Evolutionary conservation across 768 basidiomycete species (phyloP).

Genomic region (Melanogaster broomeanus): DNA sequence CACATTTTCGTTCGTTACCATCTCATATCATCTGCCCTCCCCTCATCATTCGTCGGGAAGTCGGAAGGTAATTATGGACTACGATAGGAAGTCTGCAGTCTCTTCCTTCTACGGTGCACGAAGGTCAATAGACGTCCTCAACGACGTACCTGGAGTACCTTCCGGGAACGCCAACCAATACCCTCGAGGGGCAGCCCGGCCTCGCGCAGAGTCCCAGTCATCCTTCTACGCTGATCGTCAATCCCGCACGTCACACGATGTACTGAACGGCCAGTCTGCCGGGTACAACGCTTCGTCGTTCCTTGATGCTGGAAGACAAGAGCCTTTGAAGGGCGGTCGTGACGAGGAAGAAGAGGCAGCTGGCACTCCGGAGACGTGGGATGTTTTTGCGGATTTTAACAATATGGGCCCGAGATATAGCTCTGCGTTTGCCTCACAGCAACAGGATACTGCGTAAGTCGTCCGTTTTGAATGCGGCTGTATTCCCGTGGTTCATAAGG

Average conservation of each 20-base stretch:
- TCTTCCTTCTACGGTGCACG: slow-evolving; percentile 76
- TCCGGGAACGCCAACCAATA: slow-evolving; percentile 15
- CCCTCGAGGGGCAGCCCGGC: slow-evolving; percentile 38
- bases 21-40: background rate
- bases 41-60: background rate
- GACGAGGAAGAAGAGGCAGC: slow-evolving; percentile 62
- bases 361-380: slow-evolving; percentile 55
- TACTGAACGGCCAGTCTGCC: slow-evolving; percentile 51
- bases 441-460: slow-evolving; percentile 49
- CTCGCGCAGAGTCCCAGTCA: slow-evolving; percentile 68
- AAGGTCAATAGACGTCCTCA: slow-evolving; percentile 65
- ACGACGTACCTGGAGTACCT: slow-evolving; percentile 40
- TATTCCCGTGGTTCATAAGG: background rate
- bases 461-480: background rate
- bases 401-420: slow-evolving; percentile 81
- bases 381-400: slow-evolving; percentile 90
- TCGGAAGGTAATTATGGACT: slow-evolving; percentile 58
- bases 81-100: slow-evolving; percentile 75
- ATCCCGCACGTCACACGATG: slow-evolving; percentile 47
- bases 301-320: slow-evolving; percentile 66
- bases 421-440: slow-evolving; percentile 48
- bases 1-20: background rate
- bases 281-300: slow-evolving; percentile 77
- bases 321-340: slow-evolving; percentile 75
- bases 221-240: slow-evolving; percentile 57